Evolutionary conservation across 495 filamentous ascomycete genomes (phyloP).

Genomic region (Aspergillus cavernicola): DNA sequence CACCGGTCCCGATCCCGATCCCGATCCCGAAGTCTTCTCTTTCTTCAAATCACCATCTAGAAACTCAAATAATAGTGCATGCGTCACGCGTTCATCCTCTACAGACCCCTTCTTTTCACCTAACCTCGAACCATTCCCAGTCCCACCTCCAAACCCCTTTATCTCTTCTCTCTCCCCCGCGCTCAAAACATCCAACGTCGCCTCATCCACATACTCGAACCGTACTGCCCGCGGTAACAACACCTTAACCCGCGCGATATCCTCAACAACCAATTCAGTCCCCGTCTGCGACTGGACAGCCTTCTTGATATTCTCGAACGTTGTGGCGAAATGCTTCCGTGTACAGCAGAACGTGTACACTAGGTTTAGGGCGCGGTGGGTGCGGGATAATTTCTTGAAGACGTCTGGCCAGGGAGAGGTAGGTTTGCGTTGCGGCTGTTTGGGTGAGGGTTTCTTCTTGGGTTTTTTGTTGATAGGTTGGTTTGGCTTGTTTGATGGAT

Average conservation of each 20-base stretch:
- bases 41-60: constrained; percentile 86
- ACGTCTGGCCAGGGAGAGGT: constrained; percentile 65
- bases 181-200: constrained; percentile 72
- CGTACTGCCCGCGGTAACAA: constrained; percentile 72
- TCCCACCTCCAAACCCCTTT: constrained; percentile 14
- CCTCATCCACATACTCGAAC: constrained; percentile 85
- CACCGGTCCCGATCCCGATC: constrained; percentile 47
- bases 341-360: constrained; percentile 94
- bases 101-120: too few species aligned
- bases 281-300: constrained; percentile 83
- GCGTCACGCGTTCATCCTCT: constrained; percentile 36
- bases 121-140: too few species aligned
- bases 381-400: constrained; percentile 70
- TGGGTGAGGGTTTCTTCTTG: not conserved
- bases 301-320: constrained; percentile 79
- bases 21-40: constrained; percentile 66
- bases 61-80: constrained; percentile 88
- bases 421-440: constrained; percentile 31
- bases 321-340: constrained; percentile 85
- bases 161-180: constrained; percentile 50
- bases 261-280: constrained; percentile 60
- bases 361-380: constrained; percentile 80
- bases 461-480: not conserved
- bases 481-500: not conserved
- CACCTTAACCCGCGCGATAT: constrained; percentile 77